These are phyloP conservation scores for Vicia sativa DNA, from an alignment of 306 rosid genomes.

Conservation along the genomic window DNA sequence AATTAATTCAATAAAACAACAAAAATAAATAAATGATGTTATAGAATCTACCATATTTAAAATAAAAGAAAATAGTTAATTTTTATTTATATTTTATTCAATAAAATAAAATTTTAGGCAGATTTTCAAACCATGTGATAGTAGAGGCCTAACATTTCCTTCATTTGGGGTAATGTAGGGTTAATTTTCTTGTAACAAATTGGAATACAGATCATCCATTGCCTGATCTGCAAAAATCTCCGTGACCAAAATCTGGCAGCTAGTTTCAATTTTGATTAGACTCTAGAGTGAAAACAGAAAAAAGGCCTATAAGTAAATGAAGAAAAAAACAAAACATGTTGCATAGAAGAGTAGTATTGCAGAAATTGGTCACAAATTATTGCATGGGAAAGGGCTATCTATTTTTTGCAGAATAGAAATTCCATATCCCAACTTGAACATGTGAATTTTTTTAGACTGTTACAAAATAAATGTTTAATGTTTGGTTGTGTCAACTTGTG, in stretches of 20 bases:
- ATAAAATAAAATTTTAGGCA: background rate
- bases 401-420: constrained; percentile 30
- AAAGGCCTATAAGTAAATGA: background rate
- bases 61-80: too few species aligned
- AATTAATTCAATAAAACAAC: too few species aligned
- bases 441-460: constrained; percentile 24
- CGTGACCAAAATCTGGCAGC: constrained; percentile 36
- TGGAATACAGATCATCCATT: constrained; percentile 24
- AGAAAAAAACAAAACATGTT: background rate
- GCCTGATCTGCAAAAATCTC: constrained; percentile 30
- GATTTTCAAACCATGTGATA: background rate
- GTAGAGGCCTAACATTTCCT: too few species aligned
- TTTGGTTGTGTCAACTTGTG: constrained; percentile 28
- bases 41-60: too few species aligned
- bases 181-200: constrained; percentile 2
- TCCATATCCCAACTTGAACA: constrained; percentile 41
- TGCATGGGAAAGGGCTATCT: constrained; percentile 37
- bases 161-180: background rate
- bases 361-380: constrained; percentile 25
- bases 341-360: background rate
- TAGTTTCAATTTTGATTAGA: constrained; percentile 2
- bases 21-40: too few species aligned
- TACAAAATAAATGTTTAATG: constrained; percentile 29
- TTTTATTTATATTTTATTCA: too few species aligned
- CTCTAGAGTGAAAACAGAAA: constrained; percentile 6